These are phyloP conservation scores for Ailanthus altissimus DNA, from an alignment of 345 rosid genomes.

Conservation along the genomic window DNA sequence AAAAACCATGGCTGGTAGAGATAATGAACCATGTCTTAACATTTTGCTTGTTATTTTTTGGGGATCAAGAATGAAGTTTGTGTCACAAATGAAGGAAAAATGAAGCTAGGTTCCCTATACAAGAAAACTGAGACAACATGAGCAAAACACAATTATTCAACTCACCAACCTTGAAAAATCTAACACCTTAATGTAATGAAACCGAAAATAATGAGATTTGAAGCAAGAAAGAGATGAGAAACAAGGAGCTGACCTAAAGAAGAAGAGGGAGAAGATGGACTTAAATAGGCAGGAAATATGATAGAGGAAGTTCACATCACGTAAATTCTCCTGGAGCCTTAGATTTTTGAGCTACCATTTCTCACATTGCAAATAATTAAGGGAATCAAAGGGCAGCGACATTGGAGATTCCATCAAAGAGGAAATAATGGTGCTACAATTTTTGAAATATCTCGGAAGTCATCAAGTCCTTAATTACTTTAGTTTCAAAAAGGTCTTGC, in stretches of 20 bases:
- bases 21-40: too few species aligned
- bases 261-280: slow-evolving; percentile 1
- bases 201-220: neutral
- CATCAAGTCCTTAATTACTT: neutral
- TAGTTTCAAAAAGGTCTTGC: neutral
- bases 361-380: neutral
- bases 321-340: neutral
- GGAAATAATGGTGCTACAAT: too few species aligned
- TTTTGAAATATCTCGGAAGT: neutral
- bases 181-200: neutral
- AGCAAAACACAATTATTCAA: neutral
- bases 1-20: too few species aligned
- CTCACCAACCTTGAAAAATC: neutral
- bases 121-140: neutral
- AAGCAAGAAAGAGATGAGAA: neutral
- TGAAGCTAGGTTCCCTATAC: neutral
- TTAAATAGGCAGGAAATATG: slow-evolving; percentile 26
- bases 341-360: slow-evolving; percentile 1
- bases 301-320: neutral
- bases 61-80: too few species aligned
- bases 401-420: neutral
- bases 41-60: too few species aligned
- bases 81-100: too few species aligned
- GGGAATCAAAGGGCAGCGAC: neutral
- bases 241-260: neutral